Percentiles rank a stretch among this genome's conserved stretches.
Evolutionary conservation across 305 asterid species (phyloP).

Genomic region (Fraxinus floribunda): DNA sequence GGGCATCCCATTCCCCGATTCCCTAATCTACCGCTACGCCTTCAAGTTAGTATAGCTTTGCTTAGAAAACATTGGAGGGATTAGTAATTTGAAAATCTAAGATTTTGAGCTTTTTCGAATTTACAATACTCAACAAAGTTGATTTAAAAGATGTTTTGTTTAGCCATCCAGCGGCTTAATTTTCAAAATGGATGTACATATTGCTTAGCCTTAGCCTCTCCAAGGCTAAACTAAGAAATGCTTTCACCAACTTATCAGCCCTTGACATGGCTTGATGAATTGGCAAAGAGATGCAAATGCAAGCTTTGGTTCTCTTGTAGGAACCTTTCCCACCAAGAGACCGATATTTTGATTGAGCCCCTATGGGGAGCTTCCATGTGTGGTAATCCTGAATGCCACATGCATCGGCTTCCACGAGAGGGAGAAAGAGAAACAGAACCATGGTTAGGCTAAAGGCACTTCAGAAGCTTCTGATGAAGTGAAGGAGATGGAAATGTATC

Average conservation of each 20-base stretch:
- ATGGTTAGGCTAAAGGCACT: slow-evolving; percentile 90
- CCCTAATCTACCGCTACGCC: slow-evolving; percentile 31
- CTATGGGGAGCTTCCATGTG: slow-evolving; percentile 60
- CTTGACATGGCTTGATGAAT: slow-evolving; percentile 25
- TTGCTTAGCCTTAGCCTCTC: slow-evolving; percentile 52
- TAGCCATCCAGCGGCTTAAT: slow-evolving; percentile 38
- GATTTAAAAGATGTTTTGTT: slow-evolving; percentile 32
- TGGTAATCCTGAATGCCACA: slow-evolving; percentile 33
- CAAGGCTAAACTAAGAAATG: slow-evolving; percentile 41
- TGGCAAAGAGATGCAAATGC: slow-evolving; percentile 60
- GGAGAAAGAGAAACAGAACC: slow-evolving; percentile 47
- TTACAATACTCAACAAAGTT: slow-evolving; percentile 33
- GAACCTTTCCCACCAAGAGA: slow-evolving; percentile 81
- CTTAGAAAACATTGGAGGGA: slow-evolving; percentile 30
- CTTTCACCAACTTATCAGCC: slow-evolving; percentile 32
- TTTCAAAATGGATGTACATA: slow-evolving; percentile 28
- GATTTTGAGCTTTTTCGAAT: slow-evolving; percentile 21
- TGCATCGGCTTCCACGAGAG: slow-evolving; percentile 28
- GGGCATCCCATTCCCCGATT: slow-evolving; percentile 51
- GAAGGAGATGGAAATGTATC: slow-evolving; percentile 37
- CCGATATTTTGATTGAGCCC: slow-evolving; percentile 50
- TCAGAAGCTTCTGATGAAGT: slow-evolving; percentile 28
- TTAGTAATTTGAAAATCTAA: slow-evolving; percentile 31
- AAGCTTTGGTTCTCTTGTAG: slow-evolving; percentile 53
- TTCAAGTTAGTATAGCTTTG: slow-evolving; percentile 11